Evolutionary conservation across 192 early-diverging fungal species (phyloP).

Genomic region (Phycomyces nitens): DNA sequence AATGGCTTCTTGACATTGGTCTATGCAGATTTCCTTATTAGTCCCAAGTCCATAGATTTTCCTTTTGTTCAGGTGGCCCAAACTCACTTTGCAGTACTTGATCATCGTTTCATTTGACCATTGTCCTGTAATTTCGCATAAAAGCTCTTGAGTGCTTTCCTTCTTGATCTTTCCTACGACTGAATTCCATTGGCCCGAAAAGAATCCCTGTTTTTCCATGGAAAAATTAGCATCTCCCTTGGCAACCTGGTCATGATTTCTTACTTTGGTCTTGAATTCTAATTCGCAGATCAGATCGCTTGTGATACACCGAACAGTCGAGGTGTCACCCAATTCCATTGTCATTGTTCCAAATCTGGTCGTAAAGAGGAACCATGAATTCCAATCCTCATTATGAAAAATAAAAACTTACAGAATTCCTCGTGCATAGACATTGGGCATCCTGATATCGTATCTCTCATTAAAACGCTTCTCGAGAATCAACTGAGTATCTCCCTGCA

Average conservation of each 20-base stretch:
- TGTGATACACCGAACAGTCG: conserved; percentile 63
- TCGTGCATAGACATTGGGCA: conserved; percentile 92
- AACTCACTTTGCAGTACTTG: conserved; percentile 22
- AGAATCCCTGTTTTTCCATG: conserved; percentile 55
- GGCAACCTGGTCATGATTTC: background rate
- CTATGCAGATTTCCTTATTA: conserved; percentile 8
- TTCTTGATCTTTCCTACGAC: conserved; percentile 81
- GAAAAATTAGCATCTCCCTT: background rate
- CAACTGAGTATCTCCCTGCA: conserved; percentile 69
- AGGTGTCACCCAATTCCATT: conserved; percentile 81
- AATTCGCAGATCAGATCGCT: conserved; percentile 72
- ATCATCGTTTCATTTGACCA: conserved; percentile 79
- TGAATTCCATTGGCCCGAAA: conserved; percentile 78
- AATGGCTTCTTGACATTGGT: conserved; percentile 51
- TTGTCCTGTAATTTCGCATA: conserved; percentile 83
- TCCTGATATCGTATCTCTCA: conserved; percentile 77
- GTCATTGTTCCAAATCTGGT: conserved; percentile 73
- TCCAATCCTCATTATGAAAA: background rate
- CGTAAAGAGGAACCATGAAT: background rate
- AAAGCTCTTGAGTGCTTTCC: conserved; percentile 65
- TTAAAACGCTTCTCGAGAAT: conserved; percentile 57
- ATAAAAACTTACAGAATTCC: conserved; percentile 54
- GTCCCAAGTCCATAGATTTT: no score
- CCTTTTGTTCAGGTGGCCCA: no score
- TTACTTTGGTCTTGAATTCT: conserved; percentile 82